Conservation (phyloP, 805 yeast species). For the Debaryomyces castellii region DNA sequence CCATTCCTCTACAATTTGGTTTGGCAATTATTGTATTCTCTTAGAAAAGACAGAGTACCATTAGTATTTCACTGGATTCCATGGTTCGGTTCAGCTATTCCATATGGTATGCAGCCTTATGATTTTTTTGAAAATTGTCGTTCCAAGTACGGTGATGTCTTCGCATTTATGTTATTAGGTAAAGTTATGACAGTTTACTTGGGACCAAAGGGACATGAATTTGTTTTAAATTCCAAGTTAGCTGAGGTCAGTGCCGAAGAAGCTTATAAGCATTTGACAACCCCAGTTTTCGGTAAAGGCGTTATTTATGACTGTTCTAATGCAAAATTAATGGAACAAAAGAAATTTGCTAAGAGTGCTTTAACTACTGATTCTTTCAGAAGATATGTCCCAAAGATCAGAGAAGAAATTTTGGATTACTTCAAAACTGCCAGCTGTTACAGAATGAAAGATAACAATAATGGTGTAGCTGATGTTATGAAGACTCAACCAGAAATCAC, state of each 20-base stretch:
- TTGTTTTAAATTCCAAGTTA: conserved; percentile 85
- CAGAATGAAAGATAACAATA: conserved; percentile 27
- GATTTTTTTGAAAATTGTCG: conserved; percentile 81
- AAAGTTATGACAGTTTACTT: conserved; percentile 91
- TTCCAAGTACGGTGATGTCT: conserved; percentile 85
- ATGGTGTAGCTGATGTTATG: conserved; percentile 67
- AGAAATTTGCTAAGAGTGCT: conserved; percentile 91
- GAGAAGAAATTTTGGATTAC: conserved; percentile 71
- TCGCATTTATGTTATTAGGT: conserved; percentile 86
- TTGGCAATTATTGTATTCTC: conserved; percentile 69
- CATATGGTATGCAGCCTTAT: conserved; percentile 92
- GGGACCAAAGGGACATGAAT: conserved; percentile 98
- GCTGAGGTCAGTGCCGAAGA: conserved; percentile 94
- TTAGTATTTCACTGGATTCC: conserved; percentile 91
- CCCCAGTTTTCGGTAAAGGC: conserved; percentile 98
- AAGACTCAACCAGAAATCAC: conserved; percentile 91
- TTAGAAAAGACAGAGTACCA: conserved; percentile 82
- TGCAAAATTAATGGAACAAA: conserved; percentile 93
- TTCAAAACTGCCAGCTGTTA: conserved; percentile 55
- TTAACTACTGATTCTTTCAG: conserved; percentile 82
- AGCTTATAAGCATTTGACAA: conserved; percentile 93
- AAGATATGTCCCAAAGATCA: conserved; percentile 83
- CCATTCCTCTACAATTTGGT: conserved; percentile 66
- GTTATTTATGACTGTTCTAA: conserved; percentile 97
- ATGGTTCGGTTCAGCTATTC: conserved; percentile 89